Evolutionary conservation across 2,329 filamentous ascomycete species (phyloP).

Genomic region (Neopestalotiopsis sp.): DNA sequence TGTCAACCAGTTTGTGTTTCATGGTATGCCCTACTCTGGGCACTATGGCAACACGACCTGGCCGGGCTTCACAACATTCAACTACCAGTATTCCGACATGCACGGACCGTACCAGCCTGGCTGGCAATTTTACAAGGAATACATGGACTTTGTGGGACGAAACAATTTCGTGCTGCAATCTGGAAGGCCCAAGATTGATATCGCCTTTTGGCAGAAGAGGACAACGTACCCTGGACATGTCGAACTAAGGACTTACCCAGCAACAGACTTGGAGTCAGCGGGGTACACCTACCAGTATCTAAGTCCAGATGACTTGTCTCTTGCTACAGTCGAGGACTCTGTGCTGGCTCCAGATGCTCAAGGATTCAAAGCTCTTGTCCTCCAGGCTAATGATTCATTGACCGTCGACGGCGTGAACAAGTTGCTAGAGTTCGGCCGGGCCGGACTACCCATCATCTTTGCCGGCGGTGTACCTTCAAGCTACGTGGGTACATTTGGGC

Average conservation of each 20-base stretch:
- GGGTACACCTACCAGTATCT: slow-evolving; percentile 4
- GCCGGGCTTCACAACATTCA: slow-evolving; percentile 4
- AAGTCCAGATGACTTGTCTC: background rate
- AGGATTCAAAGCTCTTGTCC: background rate
- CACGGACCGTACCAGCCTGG: background rate
- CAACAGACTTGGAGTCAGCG: background rate
- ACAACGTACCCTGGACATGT: background rate
- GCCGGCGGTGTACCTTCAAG: background rate
- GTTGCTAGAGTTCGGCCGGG: background rate
- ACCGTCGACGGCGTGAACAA: background rate
- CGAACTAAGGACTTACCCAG: background rate
- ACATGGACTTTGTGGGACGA: background rate
- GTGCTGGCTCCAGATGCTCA: background rate
- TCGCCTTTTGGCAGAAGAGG: background rate
- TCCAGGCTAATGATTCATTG: background rate
- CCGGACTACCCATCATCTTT: background rate
- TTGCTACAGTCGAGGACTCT: background rate
- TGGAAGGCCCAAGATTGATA: background rate
- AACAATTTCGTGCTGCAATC: background rate
- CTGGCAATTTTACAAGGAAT: background rate
- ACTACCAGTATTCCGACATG: background rate
- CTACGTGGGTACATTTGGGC: background rate
- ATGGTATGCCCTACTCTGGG: slow-evolving; percentile 1
- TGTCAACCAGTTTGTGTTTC: background rate
- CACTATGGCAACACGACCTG: slow-evolving; percentile 3